These are phyloP conservation scores for Fusarium aywerte DNA, from an alignment of 2,329 filamentous ascomycete genomes.

Conservation along the genomic window DNA sequence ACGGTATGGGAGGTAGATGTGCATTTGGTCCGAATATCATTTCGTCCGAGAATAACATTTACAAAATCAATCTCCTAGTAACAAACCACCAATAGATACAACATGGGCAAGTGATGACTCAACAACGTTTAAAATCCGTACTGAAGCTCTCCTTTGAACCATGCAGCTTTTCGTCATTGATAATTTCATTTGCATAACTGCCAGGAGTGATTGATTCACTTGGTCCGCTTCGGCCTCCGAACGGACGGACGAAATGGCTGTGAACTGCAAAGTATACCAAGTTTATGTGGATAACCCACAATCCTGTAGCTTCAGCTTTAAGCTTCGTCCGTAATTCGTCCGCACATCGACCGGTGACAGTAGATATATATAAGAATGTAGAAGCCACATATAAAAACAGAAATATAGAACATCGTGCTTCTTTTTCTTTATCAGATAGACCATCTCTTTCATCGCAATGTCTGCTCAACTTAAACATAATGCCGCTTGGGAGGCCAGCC, in stretches of 20 bases:
- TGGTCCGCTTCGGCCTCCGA: constrained; percentile 41
- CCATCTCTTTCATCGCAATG: constrained; percentile 19
- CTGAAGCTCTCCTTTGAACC: background rate
- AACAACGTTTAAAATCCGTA: rapidly evolving
- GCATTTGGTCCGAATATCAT: background rate
- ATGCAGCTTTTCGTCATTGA: background rate
- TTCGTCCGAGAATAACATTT: background rate
- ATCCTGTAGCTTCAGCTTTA: background rate
- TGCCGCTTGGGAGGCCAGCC: constrained; percentile 37
- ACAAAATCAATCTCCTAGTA: too few species aligned
- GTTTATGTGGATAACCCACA: background rate
- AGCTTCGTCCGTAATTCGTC: constrained; percentile 23
- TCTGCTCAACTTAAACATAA: constrained; percentile 35
- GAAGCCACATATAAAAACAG: background rate
- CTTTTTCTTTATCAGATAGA: background rate
- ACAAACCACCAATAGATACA: too few species aligned
- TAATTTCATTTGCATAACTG: background rate
- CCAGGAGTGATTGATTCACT: background rate
- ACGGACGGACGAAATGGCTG: constrained; percentile 6
- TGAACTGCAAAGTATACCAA: background rate
- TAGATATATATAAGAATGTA: constrained; percentile 29
- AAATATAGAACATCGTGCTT: background rate
- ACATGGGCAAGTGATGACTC: background rate
- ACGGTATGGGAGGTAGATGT: rapidly evolving
- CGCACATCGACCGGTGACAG: constrained; percentile 21